Evolutionary conservation across 768 basidiomycete genomes (phyloP).

Genomic region (Serpula lacrymans): DNA sequence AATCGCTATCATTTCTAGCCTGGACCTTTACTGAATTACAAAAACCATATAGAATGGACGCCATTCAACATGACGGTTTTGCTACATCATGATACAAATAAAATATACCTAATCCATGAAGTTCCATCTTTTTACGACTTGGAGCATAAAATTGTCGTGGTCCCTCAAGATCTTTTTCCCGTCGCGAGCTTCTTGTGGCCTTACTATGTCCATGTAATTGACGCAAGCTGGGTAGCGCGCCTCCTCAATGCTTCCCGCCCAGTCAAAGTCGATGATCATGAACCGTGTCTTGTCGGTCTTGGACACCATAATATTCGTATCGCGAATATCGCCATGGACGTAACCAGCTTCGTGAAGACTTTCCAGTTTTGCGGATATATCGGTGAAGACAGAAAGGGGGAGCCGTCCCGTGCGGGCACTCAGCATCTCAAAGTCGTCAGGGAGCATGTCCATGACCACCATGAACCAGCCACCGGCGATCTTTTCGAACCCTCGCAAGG

Average conservation of each 20-base stretch:
- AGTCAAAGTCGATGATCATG: conserved; percentile 26
- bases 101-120: too few species aligned
- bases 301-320: conserved; percentile 26
- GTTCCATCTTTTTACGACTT: too few species aligned
- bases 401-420: too few species aligned
- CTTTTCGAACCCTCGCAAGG: conserved; percentile 18
- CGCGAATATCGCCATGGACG: conserved; percentile 32
- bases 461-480: conserved; percentile 25
- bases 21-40: too few species aligned
- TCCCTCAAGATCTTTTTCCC: conserved; percentile 14
- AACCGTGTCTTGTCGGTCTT: conserved; percentile 6
- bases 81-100: too few species aligned
- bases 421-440: neutral
- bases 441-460: conserved; percentile 23
- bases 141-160: conserved; percentile 27
- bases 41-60: too few species aligned
- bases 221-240: conserved; percentile 20
- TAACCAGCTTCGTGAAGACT: conserved; percentile 15
- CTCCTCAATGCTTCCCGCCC: conserved; percentile 21
- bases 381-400: neutral
- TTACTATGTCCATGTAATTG: conserved; percentile 11
- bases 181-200: conserved; percentile 19
- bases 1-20: too few species aligned
- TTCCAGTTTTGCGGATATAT: neutral
- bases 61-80: too few species aligned